Conservation (phyloP, 2,329 filamentous ascomycete genomes). For the Chlorencoelia australis region DNA sequence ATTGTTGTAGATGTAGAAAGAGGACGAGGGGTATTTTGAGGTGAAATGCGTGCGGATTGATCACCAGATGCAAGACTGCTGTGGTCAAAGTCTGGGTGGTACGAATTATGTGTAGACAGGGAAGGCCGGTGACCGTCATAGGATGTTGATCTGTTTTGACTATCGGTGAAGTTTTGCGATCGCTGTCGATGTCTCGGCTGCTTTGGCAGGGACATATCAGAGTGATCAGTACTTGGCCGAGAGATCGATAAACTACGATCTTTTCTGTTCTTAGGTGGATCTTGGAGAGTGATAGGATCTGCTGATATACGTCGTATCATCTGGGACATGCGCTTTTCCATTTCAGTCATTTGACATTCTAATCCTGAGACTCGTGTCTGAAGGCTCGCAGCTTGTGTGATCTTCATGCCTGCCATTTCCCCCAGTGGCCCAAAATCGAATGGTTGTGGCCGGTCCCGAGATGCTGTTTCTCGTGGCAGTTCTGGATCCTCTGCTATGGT, state of each 20-base stretch:
- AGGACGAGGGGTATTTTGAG: constrained; percentile 15
- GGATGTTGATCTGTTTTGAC: constrained; percentile 15
- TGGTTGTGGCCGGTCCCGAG: constrained; percentile 36
- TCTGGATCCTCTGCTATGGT: constrained; percentile 26
- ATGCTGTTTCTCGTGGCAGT: constrained; percentile 9
- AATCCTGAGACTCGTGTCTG: constrained; percentile 43
- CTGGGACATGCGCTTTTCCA: constrained; percentile 33
- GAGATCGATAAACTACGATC: constrained; percentile 12
- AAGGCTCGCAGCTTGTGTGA: constrained; percentile 43
- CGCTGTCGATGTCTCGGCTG: constrained; percentile 11
- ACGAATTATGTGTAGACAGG: constrained; percentile 17
- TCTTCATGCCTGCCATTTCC: constrained; percentile 44
- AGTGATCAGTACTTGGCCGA: constrained; percentile 17
- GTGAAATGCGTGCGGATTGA: constrained; percentile 3
- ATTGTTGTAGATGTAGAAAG: constrained; percentile 27
- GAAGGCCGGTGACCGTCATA: constrained; percentile 21
- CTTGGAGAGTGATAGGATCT: constrained; percentile 16
- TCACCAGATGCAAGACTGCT: constrained; percentile 7
- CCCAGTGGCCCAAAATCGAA: constrained; percentile 44
- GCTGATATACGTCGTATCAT: constrained; percentile 7
- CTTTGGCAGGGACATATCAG: constrained; percentile 20
- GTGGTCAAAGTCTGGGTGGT: constrained; percentile 17
- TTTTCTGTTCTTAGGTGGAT: constrained; percentile 14
- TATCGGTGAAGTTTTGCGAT: constrained; percentile 2
- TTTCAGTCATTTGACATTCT: constrained; percentile 40